A percentile compares a stretch with the other conserved stretches of the same genome.
Conservation (phyloP, 2,329 filamentous ascomycete genomes). For the Aspergillus sp. region DNA sequence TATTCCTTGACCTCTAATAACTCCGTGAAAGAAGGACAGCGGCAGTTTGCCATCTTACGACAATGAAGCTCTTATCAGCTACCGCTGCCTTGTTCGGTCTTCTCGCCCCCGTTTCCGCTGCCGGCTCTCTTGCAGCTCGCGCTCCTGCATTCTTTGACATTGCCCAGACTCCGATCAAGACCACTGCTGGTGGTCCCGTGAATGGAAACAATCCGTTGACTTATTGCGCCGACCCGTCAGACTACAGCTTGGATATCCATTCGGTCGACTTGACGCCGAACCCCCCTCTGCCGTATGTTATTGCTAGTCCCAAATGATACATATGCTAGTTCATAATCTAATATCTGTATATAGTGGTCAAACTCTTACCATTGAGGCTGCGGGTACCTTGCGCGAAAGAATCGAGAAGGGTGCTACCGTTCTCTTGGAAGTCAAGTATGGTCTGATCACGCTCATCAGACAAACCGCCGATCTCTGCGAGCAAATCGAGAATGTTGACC, state of each 20-base stretch:
- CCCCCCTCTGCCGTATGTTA: slow-evolving; percentile 73
- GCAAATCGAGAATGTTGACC: slow-evolving; percentile 77
- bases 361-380: slow-evolving; percentile 70
- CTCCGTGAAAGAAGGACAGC: not conserved
- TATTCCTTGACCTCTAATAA: not conserved
- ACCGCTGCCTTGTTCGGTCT: slow-evolving; percentile 36
- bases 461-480: slow-evolving; percentile 81
- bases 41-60: slow-evolving; percentile 3
- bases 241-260: slow-evolving; percentile 69
- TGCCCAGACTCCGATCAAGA: slow-evolving; percentile 45
- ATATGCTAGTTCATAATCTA: not conserved
- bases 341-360: slow-evolving; percentile 54
- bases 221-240: slow-evolving; percentile 64
- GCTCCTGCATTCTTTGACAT: slow-evolving; percentile 44
- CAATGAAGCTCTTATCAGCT: slow-evolving; percentile 38
- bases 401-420: slow-evolving; percentile 77
- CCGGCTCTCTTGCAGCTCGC: slow-evolving; percentile 19
- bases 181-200: slow-evolving; percentile 55
- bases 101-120: slow-evolving; percentile 40
- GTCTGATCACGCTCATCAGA: slow-evolving; percentile 80
- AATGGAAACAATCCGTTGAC: slow-evolving; percentile 79
- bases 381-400: slow-evolving; percentile 63
- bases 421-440: slow-evolving; percentile 82
- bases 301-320: not conserved
- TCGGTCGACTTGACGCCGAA: slow-evolving; percentile 78